phyloP scores from a whole-genome alignment of 495 filamentous ascomycete species.

The Neurospora sp. region DNA sequence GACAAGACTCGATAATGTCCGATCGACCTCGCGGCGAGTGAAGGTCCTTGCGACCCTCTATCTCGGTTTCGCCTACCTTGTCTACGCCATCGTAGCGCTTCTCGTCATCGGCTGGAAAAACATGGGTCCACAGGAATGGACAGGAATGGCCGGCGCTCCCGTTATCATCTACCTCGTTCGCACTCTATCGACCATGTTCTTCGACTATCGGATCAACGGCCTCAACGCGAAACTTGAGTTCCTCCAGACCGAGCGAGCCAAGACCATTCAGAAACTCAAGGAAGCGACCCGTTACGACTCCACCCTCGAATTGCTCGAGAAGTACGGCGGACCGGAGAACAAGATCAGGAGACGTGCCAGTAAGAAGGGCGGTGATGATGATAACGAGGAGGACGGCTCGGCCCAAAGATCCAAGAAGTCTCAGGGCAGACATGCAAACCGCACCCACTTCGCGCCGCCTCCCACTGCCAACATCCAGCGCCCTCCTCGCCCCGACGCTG shows the following conservation, averaged over 20 bases:
- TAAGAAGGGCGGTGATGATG: conserved; percentile 20
- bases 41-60: conserved; percentile 88
- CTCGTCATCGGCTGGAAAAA: conserved; percentile 79
- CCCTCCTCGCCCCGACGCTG: neutral
- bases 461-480: conserved; percentile 78
- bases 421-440: conserved; percentile 13
- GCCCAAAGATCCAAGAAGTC: conserved; percentile 10
- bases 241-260: conserved; percentile 63
- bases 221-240: conserved; percentile 58
- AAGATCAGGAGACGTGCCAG: conserved; percentile 29
- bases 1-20: conserved; percentile 58
- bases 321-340: conserved; percentile 65
- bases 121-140: conserved; percentile 65
- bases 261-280: conserved; percentile 90
- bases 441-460: conserved; percentile 60
- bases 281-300: conserved; percentile 89
- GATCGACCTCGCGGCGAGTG: conserved; percentile 61
- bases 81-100: conserved; percentile 67
- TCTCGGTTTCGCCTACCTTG: conserved; percentile 76
- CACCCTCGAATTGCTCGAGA: conserved; percentile 85
- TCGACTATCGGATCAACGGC: conserved; percentile 66
- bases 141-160: conserved; percentile 67
- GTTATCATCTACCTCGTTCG: conserved; percentile 66
- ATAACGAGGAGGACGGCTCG: conserved; percentile 6
- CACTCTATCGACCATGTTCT: conserved; percentile 52